Percentiles rank a stretch among this genome's conserved stretches.
Conservation (phyloP, 176 grass and related monocot species). For the Lolium perenne region DNA sequence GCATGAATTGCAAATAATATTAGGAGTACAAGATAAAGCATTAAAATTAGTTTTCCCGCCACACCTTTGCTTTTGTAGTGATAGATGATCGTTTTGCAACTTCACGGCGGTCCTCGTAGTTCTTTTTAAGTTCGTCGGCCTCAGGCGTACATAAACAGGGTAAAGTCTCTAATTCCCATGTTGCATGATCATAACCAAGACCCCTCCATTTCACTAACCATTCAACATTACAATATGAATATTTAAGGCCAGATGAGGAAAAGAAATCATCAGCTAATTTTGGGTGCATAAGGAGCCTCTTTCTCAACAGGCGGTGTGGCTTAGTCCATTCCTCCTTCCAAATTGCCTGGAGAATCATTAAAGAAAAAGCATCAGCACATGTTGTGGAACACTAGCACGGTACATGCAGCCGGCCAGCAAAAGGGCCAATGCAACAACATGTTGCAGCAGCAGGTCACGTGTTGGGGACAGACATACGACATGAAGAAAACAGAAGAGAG, state of each 20-base stretch:
- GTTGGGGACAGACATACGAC: no score
- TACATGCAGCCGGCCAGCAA: no score
- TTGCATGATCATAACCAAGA: slow-evolving; percentile 81
- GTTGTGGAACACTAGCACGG: no score
- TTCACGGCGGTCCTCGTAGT: slow-evolving; percentile 53
- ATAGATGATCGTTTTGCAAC: slow-evolving; percentile 43
- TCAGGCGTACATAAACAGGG: slow-evolving; percentile 64
- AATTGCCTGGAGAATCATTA: slow-evolving; percentile 52
- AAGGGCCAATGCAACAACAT: no score
- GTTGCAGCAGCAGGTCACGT: no score
- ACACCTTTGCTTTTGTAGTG: slow-evolving; percentile 52
- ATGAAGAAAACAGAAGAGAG: no score
- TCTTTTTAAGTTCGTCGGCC: slow-evolving; percentile 55
- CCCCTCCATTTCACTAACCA: slow-evolving; percentile 93
- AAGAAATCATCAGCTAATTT: slow-evolving; percentile 64
- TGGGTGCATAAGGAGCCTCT: slow-evolving; percentile 58
- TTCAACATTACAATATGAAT: slow-evolving; percentile 64
- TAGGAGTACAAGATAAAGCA: not conserved
- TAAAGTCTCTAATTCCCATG: slow-evolving; percentile 80
- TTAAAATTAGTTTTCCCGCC: not conserved
- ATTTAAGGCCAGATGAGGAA: slow-evolving; percentile 33
- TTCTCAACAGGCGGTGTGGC: slow-evolving; percentile 71
- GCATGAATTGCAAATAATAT: slow-evolving; percentile 5
- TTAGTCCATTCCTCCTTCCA: slow-evolving; percentile 93
- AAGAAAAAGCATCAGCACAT: not conserved